Base-by-base conservation (phyloP, 768 basidiomycete genomes). In the Suillus weaverae region DNA sequence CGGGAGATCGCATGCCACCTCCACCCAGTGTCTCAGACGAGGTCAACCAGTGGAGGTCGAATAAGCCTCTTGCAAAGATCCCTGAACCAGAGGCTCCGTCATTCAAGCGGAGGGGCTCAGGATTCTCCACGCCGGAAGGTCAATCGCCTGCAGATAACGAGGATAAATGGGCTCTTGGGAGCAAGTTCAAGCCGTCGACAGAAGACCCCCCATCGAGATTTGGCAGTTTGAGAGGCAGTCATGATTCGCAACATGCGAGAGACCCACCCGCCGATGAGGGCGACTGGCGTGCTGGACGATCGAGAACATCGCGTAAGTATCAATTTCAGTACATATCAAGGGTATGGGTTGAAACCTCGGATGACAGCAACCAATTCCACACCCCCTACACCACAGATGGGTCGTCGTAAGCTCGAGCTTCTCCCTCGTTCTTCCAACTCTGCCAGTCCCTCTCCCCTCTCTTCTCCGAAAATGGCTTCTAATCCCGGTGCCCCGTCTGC, bases 321-420 rank as follows among this genome's bases (percentile, higher is more conserved):
- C 26, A 56, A 60, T 43, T 41, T n/a, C 50, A 9, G 35, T 71
- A 16, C 62, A 66, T 67, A 35, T 57, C 36, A 30, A 22, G 39
- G 51, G 61, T 69, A 67, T 61, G 32, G 55, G 62, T 69, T 68
- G 61, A 70, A 68, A 43, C 41, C 5, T 41, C 54, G 33, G 63
- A 30, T 50, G 39, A 44, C 69, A 93, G 90, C 92, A 39, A 85
- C 75, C 62, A 85, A 75, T 69, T 92, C 92, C 50, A 89, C 89
- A 36, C 90, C 94, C 35, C 87, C 94, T 5, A 92, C 93, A 13
- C 94, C 94, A 43, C 91, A 92, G 71, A 77, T 92, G 68, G 81
- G 81, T 64, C 89, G 95, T 56, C 86, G 86, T 62, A 95, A 93
- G 74, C 83, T 98, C 13, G 92, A 95, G 69, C 86, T 97, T 43